Evolutionary conservation across 371 early-diverging fungal species (phyloP).

Genomic region (Mortierella sp.): DNA sequence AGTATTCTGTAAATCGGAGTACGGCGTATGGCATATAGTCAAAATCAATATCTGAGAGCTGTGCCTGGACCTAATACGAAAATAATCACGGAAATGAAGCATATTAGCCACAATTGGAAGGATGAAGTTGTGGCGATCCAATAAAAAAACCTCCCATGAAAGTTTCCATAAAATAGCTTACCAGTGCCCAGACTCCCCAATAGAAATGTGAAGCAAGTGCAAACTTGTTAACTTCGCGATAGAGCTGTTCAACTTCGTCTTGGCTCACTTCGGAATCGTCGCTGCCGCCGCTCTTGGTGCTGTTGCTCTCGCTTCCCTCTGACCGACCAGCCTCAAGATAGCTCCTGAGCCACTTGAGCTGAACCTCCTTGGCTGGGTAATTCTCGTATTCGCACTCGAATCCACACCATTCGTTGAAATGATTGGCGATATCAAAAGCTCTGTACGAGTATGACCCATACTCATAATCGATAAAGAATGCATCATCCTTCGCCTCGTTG

Average conservation of each 20-base stretch:
- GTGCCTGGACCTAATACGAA: constrained; percentile 77
- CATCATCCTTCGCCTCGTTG: constrained; percentile 69
- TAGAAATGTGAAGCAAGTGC: constrained; percentile 91
- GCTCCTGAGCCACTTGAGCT: constrained; percentile 78
- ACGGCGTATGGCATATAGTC: constrained; percentile 94
- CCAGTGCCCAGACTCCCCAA: constrained; percentile 94
- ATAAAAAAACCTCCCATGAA: neutral
- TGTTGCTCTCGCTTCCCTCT: constrained; percentile 10
- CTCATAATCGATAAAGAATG: constrained; percentile 94
- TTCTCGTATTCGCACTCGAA: constrained; percentile 94
- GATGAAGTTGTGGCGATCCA: neutral
- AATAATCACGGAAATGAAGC: neutral
- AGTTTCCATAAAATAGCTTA: constrained; percentile 22
- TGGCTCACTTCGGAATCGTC: constrained; percentile 47
- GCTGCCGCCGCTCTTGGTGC: neutral
- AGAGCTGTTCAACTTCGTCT: constrained; percentile 72
- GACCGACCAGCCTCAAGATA: constrained; percentile 57
- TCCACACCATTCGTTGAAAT: constrained; percentile 89
- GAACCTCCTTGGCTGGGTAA: constrained; percentile 81
- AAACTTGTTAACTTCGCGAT: constrained; percentile 84
- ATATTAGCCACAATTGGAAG: neutral
- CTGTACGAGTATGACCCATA: constrained; percentile 89
- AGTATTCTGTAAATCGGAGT: constrained; percentile 84
- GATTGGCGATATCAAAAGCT: constrained; percentile 96
- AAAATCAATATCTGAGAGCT: constrained; percentile 91